Base-by-base conservation (phyloP, 208 protist genomes). In the Wallacemonas rigidus region DNA sequence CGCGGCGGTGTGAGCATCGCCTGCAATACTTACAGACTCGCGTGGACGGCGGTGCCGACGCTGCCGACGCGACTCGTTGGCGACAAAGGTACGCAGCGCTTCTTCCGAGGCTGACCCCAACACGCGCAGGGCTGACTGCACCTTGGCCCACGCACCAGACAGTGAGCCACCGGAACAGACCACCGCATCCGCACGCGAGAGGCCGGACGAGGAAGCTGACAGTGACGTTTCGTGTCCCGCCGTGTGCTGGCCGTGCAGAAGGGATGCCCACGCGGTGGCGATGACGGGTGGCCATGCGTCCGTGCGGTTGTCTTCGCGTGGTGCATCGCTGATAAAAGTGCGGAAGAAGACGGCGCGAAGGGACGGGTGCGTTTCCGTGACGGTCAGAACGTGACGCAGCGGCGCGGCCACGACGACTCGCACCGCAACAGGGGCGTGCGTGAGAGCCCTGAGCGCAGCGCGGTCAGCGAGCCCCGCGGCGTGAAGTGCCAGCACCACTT, bases 21-120 rank as follows among this genome's bases (percentile, higher is more conserved):
- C 26, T 26, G 26, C 26, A 0, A 26, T 26, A 26, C 26, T 26
- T 26, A 26, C 26, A 26, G 26, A 26, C 26, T 26, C 26, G 26
- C 26, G 26, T 26, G 26, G 26, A 26, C 26, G 26, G 26, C 26
- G 26, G 26, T 26, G 26, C 26, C 26, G 26, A 17, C 56, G 17
- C 9, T 17, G 2, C 11, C 38, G 12, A 48, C 60, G 60, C 9
- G 60, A 65, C 26, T 65, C 41, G 17, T 36, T 45, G n/a, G 41
- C 41, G 14, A 65, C 60, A 26, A 65, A 65, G 7, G 11, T 5
- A 17, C 40, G 60, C 11, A 65, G 60, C 14, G 60, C 36, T 3
- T 65, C 60, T 4, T 65, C 60, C 14, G 60, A 65, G 12, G 60
- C 60, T 6, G 2, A 12, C 36, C n/a, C 14, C 40, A 65, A 48